These are phyloP conservation scores for Fusarium falciforme DNA, from an alignment of 2,329 filamentous ascomycete genomes.

Conservation along the genomic window DNA sequence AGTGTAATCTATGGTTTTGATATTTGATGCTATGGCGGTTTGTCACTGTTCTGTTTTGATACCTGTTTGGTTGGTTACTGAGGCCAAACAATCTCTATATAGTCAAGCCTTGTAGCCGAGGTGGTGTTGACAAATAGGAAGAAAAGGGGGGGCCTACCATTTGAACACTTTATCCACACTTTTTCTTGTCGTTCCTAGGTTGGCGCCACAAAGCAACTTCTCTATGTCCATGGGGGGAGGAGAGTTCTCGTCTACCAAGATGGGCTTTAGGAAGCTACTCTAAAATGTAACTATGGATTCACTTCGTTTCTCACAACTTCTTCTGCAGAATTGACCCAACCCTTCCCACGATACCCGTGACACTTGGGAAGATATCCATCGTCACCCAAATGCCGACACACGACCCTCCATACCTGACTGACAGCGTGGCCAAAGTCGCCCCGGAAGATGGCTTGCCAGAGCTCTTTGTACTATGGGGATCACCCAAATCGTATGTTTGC, in stretches of 20 bases:
- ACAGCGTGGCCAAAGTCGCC: background rate
- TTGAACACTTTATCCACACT: background rate
- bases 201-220: background rate
- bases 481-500: background rate
- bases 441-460: too few species aligned
- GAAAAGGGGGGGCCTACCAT: background rate
- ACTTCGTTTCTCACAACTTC: background rate
- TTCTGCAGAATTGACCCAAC: background rate
- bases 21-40: background rate
- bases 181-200: too few species aligned
- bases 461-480: too few species aligned
- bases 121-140: background rate
- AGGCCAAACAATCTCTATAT: background rate
- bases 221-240: accelerated
- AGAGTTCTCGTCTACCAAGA: background rate
- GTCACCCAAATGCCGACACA: conserved; percentile 11
- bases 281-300: background rate
- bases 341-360: background rate
- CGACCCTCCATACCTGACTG: background rate
- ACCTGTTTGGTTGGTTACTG: background rate
- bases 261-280: background rate
- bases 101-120: background rate
- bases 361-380: background rate
- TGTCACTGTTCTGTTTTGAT: background rate
- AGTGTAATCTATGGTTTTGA: background rate